Evolutionary conservation across 176 grass and related monocot species (phyloP).

Genomic region (Hsuehochloa calcarea): DNA sequence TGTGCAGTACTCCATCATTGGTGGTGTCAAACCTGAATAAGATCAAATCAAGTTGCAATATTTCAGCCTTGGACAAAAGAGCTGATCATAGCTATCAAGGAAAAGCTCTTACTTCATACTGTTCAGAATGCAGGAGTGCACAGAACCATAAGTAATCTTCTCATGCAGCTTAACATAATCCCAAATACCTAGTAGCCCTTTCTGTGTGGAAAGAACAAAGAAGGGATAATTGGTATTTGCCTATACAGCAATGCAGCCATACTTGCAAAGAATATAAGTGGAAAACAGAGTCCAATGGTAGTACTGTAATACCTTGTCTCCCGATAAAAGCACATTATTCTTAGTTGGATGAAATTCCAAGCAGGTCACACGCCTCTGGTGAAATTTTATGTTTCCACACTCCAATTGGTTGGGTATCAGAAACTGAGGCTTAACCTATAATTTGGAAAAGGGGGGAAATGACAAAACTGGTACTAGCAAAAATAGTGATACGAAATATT

Average conservation of each 20-base stretch:
- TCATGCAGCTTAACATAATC: slow-evolving; percentile 88
- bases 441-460: not conserved
- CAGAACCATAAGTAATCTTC: slow-evolving; percentile 75
- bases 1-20: slow-evolving; percentile 80
- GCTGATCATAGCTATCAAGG: not conserved
- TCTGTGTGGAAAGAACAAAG: slow-evolving; percentile 43
- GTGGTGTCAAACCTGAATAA: slow-evolving; percentile 52
- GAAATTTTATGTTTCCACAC: slow-evolving; percentile 84
- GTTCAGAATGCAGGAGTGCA: slow-evolving; percentile 90
- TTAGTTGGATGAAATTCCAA: slow-evolving; percentile 92
- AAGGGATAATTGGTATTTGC: not conserved
- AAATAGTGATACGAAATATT: not conserved
- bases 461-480: not conserved
- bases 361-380: slow-evolving; percentile 77
- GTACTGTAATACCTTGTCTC: slow-evolving; percentile 73
- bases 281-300: not conserved
- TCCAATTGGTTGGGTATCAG: slow-evolving; percentile 76
- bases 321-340: slow-evolving; percentile 74
- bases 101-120: slow-evolving; percentile 74
- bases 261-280: slow-evolving; percentile 11
- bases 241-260: not conserved
- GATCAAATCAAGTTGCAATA: slow-evolving; percentile 3
- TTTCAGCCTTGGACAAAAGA: not conserved
- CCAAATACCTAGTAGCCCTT: slow-evolving; percentile 90
- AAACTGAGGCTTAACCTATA: slow-evolving; percentile 67